These are phyloP conservation scores for Trapa incisa DNA, from an alignment of 345 rosid species.

Conservation along the genomic window DNA sequence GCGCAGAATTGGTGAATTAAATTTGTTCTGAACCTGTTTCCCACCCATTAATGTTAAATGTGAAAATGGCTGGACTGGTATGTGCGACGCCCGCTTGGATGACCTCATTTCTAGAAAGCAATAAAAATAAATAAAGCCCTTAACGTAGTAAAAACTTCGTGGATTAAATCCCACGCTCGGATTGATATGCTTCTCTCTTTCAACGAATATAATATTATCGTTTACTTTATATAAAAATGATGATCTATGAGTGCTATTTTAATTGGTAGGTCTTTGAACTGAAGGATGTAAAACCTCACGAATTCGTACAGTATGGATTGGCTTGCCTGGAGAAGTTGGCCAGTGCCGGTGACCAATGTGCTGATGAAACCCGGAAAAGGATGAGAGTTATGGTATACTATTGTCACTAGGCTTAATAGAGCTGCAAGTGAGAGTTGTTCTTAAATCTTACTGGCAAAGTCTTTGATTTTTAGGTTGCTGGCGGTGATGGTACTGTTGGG, in stretches of 20 bases:
- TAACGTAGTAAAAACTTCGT: not conserved
- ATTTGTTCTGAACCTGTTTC: not conserved
- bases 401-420: not conserved
- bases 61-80: not conserved
- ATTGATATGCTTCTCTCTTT: not conserved
- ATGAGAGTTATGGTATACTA: constrained; percentile 63
- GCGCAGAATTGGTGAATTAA: not conserved
- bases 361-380: constrained; percentile 66
- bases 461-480: constrained; percentile 66
- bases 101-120: not conserved
- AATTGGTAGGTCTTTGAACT: constrained; percentile 68
- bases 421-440: not conserved
- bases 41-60: not conserved
- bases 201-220: constrained; percentile 1
- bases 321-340: constrained; percentile 69
- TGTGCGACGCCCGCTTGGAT: not conserved
- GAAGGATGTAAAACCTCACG: constrained; percentile 63
- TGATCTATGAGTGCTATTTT: constrained; percentile 6
- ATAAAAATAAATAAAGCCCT: too few species aligned
- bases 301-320: constrained; percentile 72
- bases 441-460: not conserved
- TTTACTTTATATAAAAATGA: not conserved
- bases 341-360: constrained; percentile 56
- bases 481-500: constrained; percentile 99
- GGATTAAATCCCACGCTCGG: not conserved